Conservation (phyloP, 2,329 filamentous ascomycete genomes). For the Penicillium sp. region DNA sequence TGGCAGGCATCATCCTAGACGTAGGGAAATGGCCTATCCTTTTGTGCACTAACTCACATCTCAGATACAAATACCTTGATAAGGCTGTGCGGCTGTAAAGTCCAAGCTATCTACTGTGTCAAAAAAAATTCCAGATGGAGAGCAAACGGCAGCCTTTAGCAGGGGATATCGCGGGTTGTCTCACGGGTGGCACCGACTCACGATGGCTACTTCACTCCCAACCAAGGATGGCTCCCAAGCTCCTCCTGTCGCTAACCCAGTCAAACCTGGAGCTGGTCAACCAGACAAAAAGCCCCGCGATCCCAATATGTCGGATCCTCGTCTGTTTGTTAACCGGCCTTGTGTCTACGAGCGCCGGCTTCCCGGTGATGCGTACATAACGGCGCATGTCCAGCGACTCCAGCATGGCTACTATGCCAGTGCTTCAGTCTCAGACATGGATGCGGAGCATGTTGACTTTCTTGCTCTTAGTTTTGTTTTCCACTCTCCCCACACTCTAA, state of each 20-base stretch:
- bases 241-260: background rate
- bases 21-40: background rate
- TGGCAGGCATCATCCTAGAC: constrained; percentile 9
- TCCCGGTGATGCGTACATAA: constrained; percentile 50
- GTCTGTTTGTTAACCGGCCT: constrained; percentile 39
- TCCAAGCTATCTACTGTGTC: background rate
- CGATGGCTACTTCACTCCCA: background rate
- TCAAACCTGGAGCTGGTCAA: constrained; percentile 1
- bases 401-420: constrained; percentile 52
- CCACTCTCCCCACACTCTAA: constrained; percentile 43
- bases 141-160: constrained; percentile 4
- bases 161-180: constrained; percentile 8
- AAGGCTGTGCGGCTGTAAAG: background rate
- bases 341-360: constrained; percentile 52
- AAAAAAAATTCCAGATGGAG: constrained; percentile 15
- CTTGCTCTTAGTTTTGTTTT: constrained; percentile 53
- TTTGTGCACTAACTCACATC: background rate
- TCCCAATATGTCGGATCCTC: constrained; percentile 39
- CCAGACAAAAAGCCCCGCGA: constrained; percentile 23
- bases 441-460: constrained; percentile 49
- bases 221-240: background rate
- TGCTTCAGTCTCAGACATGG: constrained; percentile 42
- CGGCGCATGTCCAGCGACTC: constrained; percentile 51
- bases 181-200: constrained; percentile 7
- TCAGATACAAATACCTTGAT: background rate